These are phyloP conservation scores for Populus tremula DNA, from an alignment of 345 rosid genomes.

Conservation along the genomic window DNA sequence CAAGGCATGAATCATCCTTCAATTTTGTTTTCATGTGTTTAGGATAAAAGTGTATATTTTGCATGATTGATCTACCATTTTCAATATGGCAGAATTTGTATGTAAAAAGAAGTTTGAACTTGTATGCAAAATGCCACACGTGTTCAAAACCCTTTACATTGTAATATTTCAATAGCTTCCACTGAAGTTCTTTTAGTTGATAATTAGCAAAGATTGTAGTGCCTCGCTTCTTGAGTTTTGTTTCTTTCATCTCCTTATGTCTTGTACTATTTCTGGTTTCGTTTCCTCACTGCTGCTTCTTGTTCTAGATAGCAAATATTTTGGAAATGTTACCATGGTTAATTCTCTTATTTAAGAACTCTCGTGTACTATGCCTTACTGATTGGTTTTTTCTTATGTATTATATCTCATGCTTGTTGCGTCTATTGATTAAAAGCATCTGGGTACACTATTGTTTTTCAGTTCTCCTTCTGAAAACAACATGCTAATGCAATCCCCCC, in stretches of 20 bases:
- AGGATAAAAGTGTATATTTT: neutral
- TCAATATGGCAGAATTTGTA: neutral
- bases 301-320: neutral
- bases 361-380: neutral
- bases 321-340: neutral
- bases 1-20: neutral
- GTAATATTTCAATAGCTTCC: neutral
- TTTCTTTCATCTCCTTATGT: neutral
- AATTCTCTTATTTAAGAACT: neutral
- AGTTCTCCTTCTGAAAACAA: neutral
- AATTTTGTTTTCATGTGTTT: neutral
- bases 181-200: neutral
- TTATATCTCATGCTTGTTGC: neutral
- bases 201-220: neutral
- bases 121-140: neutral
- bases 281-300: neutral
- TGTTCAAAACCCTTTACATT: neutral
- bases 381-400: conserved; percentile 4
- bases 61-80: neutral
- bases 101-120: neutral
- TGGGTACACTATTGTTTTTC: neutral
- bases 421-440: neutral
- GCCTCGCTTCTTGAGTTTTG: neutral
- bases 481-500: neutral
- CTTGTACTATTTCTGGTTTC: neutral